Evolutionary conservation across 495 filamentous ascomycete genomes (phyloP), one percentile per base, ranked within the genome.

Genomic region (Lichenothelia convexa): DNA sequence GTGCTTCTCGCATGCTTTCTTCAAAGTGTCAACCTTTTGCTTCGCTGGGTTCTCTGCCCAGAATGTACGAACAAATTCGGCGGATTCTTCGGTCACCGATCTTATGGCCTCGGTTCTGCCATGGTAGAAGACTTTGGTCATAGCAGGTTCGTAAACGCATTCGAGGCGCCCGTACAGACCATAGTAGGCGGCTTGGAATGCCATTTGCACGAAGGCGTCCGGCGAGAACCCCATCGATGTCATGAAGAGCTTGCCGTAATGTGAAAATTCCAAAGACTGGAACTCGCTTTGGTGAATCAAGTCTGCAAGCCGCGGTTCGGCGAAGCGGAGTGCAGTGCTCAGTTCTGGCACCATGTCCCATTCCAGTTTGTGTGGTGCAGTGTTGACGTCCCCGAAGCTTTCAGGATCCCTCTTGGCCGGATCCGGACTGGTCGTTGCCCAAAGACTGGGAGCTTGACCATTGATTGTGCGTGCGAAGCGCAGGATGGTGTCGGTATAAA

Each of bases 201-300:
- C 91, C 89, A 95, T 95, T 55, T 97, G 89, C 21, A 97, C 81
- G 45, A 93, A 97, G 1, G 89, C 89, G 54, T 97, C 89, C 0
- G 89, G 89, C 0, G 89, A 94, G 53, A 95, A 91, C 18, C 91
- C 91, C 69, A 83, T 84, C 0, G 81, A 84, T 1, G 84, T 95
- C 52, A 97, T 97, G 47, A 92, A 93, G 56, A 89, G 93, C 68
- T 93, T 93, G 21, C 89, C 89, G 47, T 86, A 97, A 20, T 72
- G 69, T 32, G 60, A 60, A 48, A 97, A 97, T 38, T 97, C 87
- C 5, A 97, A 65, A 18, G 83, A 87, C 39, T 82, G 67, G 48
- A 97, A 94, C 55, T 97, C 89, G 47, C 93, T 93, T 51, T 97
- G 89, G 55, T 87, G 74, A 44, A 97, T 92, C 7, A 97, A 64